phyloP scores from a whole-genome alignment of 2,329 filamentous ascomycete genomes.

The Colletotrichum tanaceti region DNA sequence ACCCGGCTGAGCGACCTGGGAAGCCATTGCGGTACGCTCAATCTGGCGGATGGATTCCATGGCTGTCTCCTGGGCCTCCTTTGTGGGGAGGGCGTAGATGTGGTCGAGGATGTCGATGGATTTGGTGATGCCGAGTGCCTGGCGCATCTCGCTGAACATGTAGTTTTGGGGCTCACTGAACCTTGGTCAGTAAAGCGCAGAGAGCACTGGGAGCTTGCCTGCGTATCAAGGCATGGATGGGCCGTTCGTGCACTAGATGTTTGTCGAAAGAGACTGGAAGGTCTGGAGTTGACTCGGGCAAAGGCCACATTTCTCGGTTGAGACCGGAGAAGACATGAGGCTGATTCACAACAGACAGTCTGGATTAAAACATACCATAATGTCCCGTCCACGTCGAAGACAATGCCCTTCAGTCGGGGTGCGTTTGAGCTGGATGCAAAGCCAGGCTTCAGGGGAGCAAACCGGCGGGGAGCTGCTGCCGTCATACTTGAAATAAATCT shows the following conservation, averaged over 20 bases:
- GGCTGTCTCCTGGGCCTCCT: slow-evolving; percentile 69
- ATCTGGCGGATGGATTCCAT: slow-evolving; percentile 81
- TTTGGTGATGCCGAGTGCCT: slow-evolving; percentile 77
- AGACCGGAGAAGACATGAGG: not conserved
- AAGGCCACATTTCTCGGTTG: not conserved
- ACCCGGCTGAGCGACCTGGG: slow-evolving; percentile 85
- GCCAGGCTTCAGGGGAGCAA: slow-evolving; percentile 65
- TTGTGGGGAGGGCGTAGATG: slow-evolving; percentile 77
- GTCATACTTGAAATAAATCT: slow-evolving; percentile 58
- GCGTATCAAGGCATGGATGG: not conserved
- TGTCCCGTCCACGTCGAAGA: slow-evolving; percentile 97
- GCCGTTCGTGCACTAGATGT: not conserved
- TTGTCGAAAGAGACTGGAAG: too few species aligned
- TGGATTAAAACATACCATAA: slow-evolving; percentile 74
- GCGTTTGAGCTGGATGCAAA: slow-evolving; percentile 47
- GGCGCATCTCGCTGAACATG: slow-evolving; percentile 93
- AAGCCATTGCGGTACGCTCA: slow-evolving; percentile 82
- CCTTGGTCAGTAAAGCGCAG: not conserved
- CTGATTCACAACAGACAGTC: not conserved
- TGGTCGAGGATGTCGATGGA: slow-evolving; percentile 88
- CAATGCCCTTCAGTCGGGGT: slow-evolving; percentile 67
- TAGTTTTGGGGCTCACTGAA: slow-evolving; percentile 87
- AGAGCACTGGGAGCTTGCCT: not conserved
- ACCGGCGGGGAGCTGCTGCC: slow-evolving; percentile 56
- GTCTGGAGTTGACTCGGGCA: not conserved